Base-by-base conservation (phyloP, 2,329 filamentous ascomycete species). In the Penicillium brasilianum region DNA sequence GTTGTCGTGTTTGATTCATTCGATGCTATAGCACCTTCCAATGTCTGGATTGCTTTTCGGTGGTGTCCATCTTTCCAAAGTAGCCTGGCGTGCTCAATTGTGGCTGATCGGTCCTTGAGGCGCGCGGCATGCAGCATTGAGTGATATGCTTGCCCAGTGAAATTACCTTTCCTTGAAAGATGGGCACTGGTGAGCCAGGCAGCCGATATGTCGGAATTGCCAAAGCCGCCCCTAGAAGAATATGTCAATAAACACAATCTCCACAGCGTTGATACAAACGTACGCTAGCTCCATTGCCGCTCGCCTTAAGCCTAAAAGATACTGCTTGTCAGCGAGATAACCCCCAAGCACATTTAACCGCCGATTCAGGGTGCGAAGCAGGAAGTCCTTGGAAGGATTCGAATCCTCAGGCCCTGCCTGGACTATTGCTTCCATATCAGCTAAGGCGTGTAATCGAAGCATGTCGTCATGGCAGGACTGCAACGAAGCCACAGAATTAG, bases 61-160 rank as follows among this genome's bases (percentile, higher is more conserved):
- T 94, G 92, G 71, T 97, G 90, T 0, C 92, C 92, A 74, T 97
- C 93, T 69, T 91, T 92, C 93, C 95, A 99, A 8, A 98, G 81
- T 32, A 99, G 83, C 62, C 93, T 89, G 1, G 95, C 93, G 74
- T 99, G 94, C 74, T 99, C 96, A 62, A 99, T 95, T 10, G 92
- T 94, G 11, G 94, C 92, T 2, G 91, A 92, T 60, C 90, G 88
- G 67, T 97, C 92, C 20, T 92, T 91, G 11, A 97, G 85, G 62
- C 90, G 87, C 22, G 91, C 90, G 11, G 96, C 95, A 77, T 95
- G 92, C 2, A 98, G 84, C 25, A 98, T 92, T 14, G 94, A 93
- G 73, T 96, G 95, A 80, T 97, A 97, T 0, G 95, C 96, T 68
- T 94, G 93, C 57, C 92, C 89, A 57, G 89, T 89, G 16, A 90